phyloP scores from a whole-genome alignment of 2,329 filamentous ascomycete genomes.

The Fusarium napiforme region DNA sequence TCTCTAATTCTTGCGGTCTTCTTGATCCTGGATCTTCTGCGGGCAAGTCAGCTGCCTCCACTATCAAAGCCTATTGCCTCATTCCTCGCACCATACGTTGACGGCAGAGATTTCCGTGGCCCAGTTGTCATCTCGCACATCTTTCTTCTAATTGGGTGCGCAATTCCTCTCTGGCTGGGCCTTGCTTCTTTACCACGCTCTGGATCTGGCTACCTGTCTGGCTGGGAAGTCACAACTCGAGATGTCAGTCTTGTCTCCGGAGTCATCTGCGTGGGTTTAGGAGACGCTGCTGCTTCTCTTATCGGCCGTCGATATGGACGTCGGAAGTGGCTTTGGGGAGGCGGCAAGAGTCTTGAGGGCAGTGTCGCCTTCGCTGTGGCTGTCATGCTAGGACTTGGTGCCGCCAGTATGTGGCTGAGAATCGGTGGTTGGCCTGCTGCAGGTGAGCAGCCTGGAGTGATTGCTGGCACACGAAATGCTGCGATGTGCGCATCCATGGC shows the following conservation, averaged over 20 bases:
- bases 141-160: conserved; percentile 93
- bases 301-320: conserved; percentile 88
- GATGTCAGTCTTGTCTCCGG: conserved; percentile 93
- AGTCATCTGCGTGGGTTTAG: conserved; percentile 93
- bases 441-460: conserved; percentile 52
- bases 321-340: conserved; percentile 95
- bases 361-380: conserved; percentile 82
- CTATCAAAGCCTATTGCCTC: conserved; percentile 85
- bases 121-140: conserved; percentile 97
- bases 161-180: conserved; percentile 91
- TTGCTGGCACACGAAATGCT: conserved; percentile 69
- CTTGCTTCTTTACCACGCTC: conserved; percentile 74
- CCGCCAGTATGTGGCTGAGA: conserved; percentile 78
- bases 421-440: conserved; percentile 78
- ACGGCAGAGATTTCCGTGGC: conserved; percentile 90
- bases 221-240: conserved; percentile 79
- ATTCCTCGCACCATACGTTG: conserved; percentile 93
- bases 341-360: conserved; percentile 94
- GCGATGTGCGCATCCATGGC: conserved; percentile 79
- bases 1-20: conserved; percentile 84
- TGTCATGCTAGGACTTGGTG: conserved; percentile 78
- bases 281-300: conserved; percentile 91
- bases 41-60: conserved; percentile 91
- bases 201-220: conserved; percentile 66
- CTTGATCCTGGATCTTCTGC: conserved; percentile 85